phyloP scores from a whole-genome alignment of 805 yeast genomes.

The Myxozyma kluyveri region DNA sequence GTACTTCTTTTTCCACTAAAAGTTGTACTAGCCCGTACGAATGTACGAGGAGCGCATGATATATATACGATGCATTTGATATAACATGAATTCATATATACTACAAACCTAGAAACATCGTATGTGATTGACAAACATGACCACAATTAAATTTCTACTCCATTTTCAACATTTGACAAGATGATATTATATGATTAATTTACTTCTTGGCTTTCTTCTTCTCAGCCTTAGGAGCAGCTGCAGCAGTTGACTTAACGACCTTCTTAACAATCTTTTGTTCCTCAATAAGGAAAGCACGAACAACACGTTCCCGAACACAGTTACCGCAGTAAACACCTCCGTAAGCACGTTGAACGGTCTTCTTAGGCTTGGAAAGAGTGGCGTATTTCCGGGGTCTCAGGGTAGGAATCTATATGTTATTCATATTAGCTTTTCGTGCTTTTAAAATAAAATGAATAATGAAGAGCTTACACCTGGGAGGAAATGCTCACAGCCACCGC shows the following conservation, averaged over 20 bases:
- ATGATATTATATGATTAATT: background rate
- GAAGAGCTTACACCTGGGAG: constrained; percentile 58
- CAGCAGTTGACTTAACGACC: constrained; percentile 94
- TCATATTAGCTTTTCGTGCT: background rate
- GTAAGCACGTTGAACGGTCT: constrained; percentile 99
- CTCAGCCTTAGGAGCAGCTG: constrained; percentile 67
- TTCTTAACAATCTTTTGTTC: constrained; percentile 99
- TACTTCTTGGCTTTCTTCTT: constrained; percentile 32
- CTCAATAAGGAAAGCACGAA: constrained; percentile 99
- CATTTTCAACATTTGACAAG: background rate
- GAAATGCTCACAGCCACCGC: constrained; percentile 66
- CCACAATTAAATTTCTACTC: too few relatives aligned
- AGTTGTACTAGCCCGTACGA: too few relatives aligned
- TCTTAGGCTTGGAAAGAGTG: constrained; percentile 88
- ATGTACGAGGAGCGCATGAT: too few relatives aligned
- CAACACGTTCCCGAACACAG: constrained; percentile 95
- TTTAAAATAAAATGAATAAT: background rate
- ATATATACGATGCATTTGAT: too few relatives aligned
- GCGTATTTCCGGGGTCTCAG: constrained; percentile 99
- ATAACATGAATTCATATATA: too few relatives aligned
- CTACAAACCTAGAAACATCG: too few relatives aligned
- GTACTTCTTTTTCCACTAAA: too few relatives aligned
- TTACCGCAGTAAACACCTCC: constrained; percentile 97
- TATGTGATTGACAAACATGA: too few relatives aligned
- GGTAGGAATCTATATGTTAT: constrained; percentile 53